phyloP scores from a whole-genome alignment of 306 rosid species.

The Dryas drummondii region DNA sequence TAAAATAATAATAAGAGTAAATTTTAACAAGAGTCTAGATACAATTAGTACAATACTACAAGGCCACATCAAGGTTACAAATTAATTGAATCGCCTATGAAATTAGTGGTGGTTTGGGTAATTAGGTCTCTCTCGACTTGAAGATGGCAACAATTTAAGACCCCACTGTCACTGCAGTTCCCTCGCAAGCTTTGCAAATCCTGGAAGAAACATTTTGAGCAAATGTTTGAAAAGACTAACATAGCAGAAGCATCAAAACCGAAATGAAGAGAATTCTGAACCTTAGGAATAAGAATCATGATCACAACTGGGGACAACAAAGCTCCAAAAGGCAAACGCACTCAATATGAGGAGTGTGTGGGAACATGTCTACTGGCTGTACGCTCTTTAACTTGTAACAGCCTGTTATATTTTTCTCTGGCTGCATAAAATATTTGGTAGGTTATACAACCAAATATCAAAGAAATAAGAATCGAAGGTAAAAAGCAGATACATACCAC shows the following conservation, averaged over 20 bases:
- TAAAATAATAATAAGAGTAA: too few relatives aligned
- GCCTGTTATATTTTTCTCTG: constrained; percentile 67
- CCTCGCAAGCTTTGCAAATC: background rate
- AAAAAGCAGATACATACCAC: constrained; percentile 53
- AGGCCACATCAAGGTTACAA: background rate
- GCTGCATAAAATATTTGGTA: constrained; percentile 47
- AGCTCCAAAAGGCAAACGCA: constrained; percentile 89
- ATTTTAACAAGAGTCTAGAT: too few relatives aligned
- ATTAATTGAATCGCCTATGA: background rate
- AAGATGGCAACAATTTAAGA: background rate
- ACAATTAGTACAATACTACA: background rate
- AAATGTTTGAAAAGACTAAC: background rate
- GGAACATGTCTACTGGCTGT: constrained; percentile 98
- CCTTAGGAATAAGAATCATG: constrained; percentile 1
- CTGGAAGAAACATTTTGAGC: constrained; percentile 1
- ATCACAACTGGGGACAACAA: constrained; percentile 31
- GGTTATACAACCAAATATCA: constrained; percentile 29
- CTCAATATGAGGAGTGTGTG: constrained; percentile 97
- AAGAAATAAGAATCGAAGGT: constrained; percentile 6
- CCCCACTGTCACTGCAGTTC: background rate
- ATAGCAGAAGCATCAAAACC: background rate
- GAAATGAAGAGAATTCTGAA: background rate
- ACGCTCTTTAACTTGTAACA: constrained; percentile 74
- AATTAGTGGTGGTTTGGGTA: background rate
- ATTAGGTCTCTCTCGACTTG: background rate